phyloP scores from a whole-genome alignment of 148 eudicot genomes.

The Rhododendron ferrugineum region DNA sequence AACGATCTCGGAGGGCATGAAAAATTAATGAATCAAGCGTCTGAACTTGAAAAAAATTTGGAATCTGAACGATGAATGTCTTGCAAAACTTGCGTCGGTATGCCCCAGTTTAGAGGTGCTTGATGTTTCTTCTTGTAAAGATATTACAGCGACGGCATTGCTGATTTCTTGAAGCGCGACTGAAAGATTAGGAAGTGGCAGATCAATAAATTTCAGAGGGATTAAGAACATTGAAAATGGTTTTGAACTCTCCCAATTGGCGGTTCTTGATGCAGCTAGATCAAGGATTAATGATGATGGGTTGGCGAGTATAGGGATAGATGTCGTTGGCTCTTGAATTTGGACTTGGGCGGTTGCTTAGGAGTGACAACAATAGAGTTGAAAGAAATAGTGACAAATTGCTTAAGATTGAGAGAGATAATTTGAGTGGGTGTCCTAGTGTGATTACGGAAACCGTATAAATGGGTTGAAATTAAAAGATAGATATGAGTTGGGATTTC shows the following conservation, averaged over 20 bases:
- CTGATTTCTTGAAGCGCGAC: slow-evolving; percentile 34
- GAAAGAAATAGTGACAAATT: slow-evolving; percentile 11
- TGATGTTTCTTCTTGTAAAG: slow-evolving; percentile 40
- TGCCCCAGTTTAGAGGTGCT: slow-evolving; percentile 57
- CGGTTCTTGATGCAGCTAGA: slow-evolving; percentile 33
- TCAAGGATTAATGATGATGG: slow-evolving; percentile 55
- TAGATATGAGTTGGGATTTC: too few species aligned
- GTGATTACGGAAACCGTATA: slow-evolving; percentile 3
- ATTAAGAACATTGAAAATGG: slow-evolving; percentile 46
- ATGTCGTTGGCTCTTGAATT: slow-evolving; percentile 39
- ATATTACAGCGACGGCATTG: slow-evolving; percentile 42
- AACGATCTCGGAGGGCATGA: slow-evolving; percentile 28
- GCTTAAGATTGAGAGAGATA: slow-evolving; percentile 52
- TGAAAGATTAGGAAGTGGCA: slow-evolving; percentile 32
- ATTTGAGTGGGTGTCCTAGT: slow-evolving; percentile 37
- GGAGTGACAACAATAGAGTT: slow-evolving; percentile 34
- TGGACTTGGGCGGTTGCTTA: slow-evolving; percentile 49
- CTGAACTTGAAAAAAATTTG: slow-evolving; percentile 30
- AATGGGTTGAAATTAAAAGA: too few species aligned
- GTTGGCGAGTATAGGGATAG: slow-evolving; percentile 34
- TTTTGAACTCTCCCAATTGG: slow-evolving; percentile 34
- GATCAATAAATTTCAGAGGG: slow-evolving; percentile 32
- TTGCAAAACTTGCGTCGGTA: slow-evolving; percentile 35
- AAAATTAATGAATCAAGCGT: slow-evolving; percentile 27
- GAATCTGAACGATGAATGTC: slow-evolving; percentile 37